Evolutionary conservation across 257 asterid species (phyloP).

Genomic region (Jacaranda mimosifolia): DNA sequence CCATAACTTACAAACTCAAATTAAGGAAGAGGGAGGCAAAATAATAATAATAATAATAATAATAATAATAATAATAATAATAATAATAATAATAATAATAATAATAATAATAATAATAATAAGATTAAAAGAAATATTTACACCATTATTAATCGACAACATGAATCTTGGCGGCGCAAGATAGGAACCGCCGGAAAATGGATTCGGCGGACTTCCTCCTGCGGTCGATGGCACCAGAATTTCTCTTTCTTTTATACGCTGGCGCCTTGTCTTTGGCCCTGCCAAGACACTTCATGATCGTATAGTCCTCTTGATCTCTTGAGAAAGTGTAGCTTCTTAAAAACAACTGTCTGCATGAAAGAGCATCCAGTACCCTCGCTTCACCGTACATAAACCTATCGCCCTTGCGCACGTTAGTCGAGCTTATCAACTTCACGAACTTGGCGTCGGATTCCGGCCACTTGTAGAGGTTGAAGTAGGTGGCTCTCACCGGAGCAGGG

Average conservation of each 20-base stretch:
- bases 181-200: background rate
- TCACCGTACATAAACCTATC: no score
- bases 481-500: background rate
- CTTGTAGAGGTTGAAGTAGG: background rate
- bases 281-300: background rate
- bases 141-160: background rate
- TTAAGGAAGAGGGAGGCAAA: no score
- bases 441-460: background rate
- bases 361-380: no score
- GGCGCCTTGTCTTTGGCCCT: background rate
- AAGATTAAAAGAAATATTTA: no score
- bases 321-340: background rate
- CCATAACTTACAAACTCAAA: no score
- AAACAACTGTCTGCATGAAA: background rate
- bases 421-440: background rate
- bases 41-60: no score
- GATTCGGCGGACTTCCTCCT: background rate
- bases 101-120: no score
- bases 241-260: background rate
- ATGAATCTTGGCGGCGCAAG: conserved; percentile 3
- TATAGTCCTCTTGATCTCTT: background rate
- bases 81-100: no score
- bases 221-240: background rate
- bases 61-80: no score
- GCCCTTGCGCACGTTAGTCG: background rate